These are phyloP conservation scores for Raphanus sativus DNA, from an alignment of 345 rosid species.

Conservation along the genomic window DNA sequence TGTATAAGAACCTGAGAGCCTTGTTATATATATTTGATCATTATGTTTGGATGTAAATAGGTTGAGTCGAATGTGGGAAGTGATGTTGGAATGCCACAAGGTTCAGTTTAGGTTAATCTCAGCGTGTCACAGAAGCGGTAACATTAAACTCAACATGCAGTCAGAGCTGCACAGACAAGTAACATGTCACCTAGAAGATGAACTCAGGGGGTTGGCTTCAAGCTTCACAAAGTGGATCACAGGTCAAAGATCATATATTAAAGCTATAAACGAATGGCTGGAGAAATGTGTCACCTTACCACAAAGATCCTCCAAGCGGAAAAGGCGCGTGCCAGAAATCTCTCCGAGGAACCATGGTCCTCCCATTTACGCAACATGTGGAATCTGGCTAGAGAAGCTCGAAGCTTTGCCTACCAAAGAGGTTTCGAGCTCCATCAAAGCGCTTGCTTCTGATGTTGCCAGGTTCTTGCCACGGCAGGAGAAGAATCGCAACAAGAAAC, in stretches of 20 bases:
- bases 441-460: constrained; percentile 59
- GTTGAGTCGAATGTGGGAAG: constrained; percentile 95
- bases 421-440: constrained; percentile 60
- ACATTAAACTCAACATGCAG: constrained; percentile 48
- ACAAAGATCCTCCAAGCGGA: constrained; percentile 42
- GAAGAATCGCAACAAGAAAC: constrained; percentile 61
- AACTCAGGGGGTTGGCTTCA: constrained; percentile 53
- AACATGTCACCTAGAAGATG: constrained; percentile 64
- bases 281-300: constrained; percentile 54
- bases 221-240: constrained; percentile 78
- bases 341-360: constrained; percentile 45
- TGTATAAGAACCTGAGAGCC: neutral
- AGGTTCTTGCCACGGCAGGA: constrained; percentile 74
- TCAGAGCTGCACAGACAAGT: constrained; percentile 71
- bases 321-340: constrained; percentile 19
- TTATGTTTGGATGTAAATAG: constrained; percentile 42
- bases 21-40: neutral
- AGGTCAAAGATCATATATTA: constrained; percentile 67
- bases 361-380: constrained; percentile 74
- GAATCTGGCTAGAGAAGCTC: constrained; percentile 67
- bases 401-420: constrained; percentile 50
- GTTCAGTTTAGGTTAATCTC: constrained; percentile 65
- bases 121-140: constrained; percentile 46
- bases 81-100: constrained; percentile 84
- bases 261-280: constrained; percentile 73